Base-by-base conservation (phyloP, 495 filamentous ascomycete genomes). In the Trichoderma asperelloides region DNA sequence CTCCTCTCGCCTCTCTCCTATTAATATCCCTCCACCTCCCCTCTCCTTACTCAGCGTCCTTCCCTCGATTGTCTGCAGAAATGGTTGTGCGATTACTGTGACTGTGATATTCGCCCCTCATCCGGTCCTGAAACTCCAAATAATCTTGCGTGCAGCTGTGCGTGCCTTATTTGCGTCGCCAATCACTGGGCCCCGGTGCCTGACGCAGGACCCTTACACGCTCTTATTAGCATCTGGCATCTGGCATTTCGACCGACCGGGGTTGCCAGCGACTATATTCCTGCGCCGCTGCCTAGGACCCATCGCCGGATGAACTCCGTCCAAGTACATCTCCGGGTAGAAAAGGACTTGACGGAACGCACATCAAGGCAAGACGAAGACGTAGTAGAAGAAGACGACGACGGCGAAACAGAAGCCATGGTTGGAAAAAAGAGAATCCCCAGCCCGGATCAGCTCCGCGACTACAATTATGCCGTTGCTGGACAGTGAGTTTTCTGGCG, bases 401-500 rank as follows among this genome's bases (percentile, higher is more conserved):
- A 16, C 4, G 5, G 5, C 4, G 43, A 47, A 63, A 68, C 66
- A 21, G 73, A 73, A 71, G 69, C 70, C 23, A 60, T 60, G 55
- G 55, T 25, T 18, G 55, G 25, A 60, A 60, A 60, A 25, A 60
- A 60, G 55, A 60, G 55, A 64, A 69, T 85, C 39, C 83, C 83
- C 7, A 78, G 74, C n/a, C 76, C 74, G 49, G 72, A 79, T 65
- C 79, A 89, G 76, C 79, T 92, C 57, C 80, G 89, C 60, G 84
- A 87, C 11, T 96, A 90, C 74, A 87, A 89, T 72, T 84, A 92
- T 78, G 91, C 88, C 63, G 93, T 93, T 64, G 95, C 95, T 66
- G 95, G 95, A 80, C 95, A 98, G 93, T 97, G 83, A 85, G 93
- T 89, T 63, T 49, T 68, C 47, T 64, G 16, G 62, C 25, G 45